Percentiles rank a stretch among this genome's conserved stretches.
Evolutionary conservation across 768 basidiomycete genomes (phyloP).

Genomic region (Kwoniella dendrophila): DNA sequence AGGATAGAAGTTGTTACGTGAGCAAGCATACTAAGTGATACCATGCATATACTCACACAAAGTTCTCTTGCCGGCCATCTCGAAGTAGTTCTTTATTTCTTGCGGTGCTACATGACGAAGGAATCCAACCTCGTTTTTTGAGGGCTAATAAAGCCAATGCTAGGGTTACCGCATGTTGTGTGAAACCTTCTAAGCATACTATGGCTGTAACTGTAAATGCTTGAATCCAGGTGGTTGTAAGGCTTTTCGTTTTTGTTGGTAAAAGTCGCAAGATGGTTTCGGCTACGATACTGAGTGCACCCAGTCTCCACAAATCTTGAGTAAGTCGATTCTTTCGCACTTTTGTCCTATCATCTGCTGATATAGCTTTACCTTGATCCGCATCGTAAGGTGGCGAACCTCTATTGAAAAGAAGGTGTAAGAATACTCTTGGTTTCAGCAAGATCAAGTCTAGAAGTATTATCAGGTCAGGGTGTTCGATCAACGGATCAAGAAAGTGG

Average conservation of each 20-base stretch:
- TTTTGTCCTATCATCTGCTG: not conserved
- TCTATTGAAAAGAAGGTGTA: constrained; percentile 55
- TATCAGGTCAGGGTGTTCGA: constrained; percentile 54
- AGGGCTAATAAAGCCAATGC: constrained; percentile 25
- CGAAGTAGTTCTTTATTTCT: not conserved
- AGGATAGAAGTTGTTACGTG: too few relatives aligned
- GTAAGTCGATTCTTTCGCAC: not conserved
- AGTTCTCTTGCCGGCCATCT: constrained; percentile 45
- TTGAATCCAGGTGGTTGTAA: not conserved
- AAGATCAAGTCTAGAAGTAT: constrained; percentile 55
- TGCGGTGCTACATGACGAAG: not conserved
- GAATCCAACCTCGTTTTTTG: constrained; percentile 34
- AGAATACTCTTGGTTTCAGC: constrained; percentile 54
- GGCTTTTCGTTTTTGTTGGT: not conserved
- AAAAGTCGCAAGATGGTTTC: constrained; percentile 19
- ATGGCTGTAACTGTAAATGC: not conserved
- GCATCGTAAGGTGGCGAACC: constrained; percentile 38
- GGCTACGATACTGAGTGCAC: constrained; percentile 13
- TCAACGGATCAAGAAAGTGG: constrained; percentile 53
- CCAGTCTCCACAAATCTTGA: constrained; percentile 7
- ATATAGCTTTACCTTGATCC: not conserved
- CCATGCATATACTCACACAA: constrained; percentile 39
- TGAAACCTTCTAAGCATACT: constrained; percentile 27
- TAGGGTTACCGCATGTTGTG: constrained; percentile 35
- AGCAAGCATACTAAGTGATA: not conserved